Evolutionary conservation across 805 yeast genomes (phyloP).

Genomic region (Lipomyces chichibuensis): DNA sequence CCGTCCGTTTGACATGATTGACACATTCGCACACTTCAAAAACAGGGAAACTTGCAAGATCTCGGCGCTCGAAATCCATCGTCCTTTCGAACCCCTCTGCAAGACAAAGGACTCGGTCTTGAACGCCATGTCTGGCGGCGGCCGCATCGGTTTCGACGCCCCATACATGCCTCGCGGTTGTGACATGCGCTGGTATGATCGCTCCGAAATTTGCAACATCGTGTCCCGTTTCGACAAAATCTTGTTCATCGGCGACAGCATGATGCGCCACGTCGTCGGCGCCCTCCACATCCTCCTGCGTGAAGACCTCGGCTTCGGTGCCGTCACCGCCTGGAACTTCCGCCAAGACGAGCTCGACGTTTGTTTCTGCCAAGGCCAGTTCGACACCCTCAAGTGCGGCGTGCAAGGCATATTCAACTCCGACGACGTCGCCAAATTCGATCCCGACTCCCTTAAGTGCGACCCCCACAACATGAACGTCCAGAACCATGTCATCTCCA

Average conservation of each 20-base stretch:
- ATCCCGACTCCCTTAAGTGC: conserved; percentile 25
- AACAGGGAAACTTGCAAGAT: conserved; percentile 23
- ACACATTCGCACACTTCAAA: conserved; percentile 30
- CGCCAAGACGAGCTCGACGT: conserved; percentile 30
- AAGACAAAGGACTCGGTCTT: conserved; percentile 16
- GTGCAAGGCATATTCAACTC: conserved; percentile 36
- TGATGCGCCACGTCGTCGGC: conserved; percentile 37
- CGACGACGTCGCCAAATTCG: conserved; percentile 34
- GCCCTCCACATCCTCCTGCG: conserved; percentile 33
- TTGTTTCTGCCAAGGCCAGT: conserved; percentile 36
- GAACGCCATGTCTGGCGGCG: conserved; percentile 35
- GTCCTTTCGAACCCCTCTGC: conserved; percentile 36
- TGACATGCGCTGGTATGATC: conserved; percentile 36
- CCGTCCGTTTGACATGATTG: conserved; percentile 23
- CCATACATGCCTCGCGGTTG: conserved; percentile 36
- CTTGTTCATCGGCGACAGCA: conserved; percentile 32
- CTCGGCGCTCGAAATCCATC: conserved; percentile 33
- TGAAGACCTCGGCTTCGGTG: conserved; percentile 35
- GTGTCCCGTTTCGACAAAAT: conserved; percentile 27
- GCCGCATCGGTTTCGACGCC: conserved; percentile 34
- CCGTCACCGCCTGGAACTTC: conserved; percentile 36
- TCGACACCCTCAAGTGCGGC: conserved; percentile 33
- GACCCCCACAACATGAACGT: conserved; percentile 23
- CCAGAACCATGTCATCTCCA: conserved; percentile 35
- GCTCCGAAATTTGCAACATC: conserved; percentile 30